Base-by-base conservation (phyloP, 225 moss, liverwort and hornwort genomes). In the Pleurozium schreberi region DNA sequence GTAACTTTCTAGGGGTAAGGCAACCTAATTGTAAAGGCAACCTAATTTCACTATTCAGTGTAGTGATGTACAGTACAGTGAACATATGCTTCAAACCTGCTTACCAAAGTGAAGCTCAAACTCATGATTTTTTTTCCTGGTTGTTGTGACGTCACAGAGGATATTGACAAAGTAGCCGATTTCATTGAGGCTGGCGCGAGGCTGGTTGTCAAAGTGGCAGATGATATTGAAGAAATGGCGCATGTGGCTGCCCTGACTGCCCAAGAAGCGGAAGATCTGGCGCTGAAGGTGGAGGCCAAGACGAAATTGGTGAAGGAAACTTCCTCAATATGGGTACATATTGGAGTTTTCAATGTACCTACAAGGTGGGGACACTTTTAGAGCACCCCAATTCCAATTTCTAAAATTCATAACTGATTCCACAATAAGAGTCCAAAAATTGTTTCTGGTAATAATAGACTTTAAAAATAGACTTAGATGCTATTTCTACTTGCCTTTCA, bases 261-360 rank as follows among this genome's bases (percentile, higher is more conserved):
- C 45, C 90, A 91, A 71, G 91, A 93, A 84, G 93, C 90, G 40
- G 91, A 94, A 89, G 90, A 90, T 81, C 75, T 94, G 88, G 94
- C 94, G 79, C 64, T 90, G 18, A 93, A 93, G 77, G 93, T 93
- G 87, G 94, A 94, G 86, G 86, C 89, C 59, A 93, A 87, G 83
- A 88, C 91, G 81, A 84, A 91, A 88, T 7, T 86, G 91, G 92
- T 94, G 84, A 91, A 77, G 86, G 75, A 86, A 86, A 93, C 89
- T 76, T 14, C 25, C 6, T 53, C 10, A 38, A 38, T 9, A 26
- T 5, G 26, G n/a, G 38, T 78, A 26, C 10, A n/a, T n/a, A 26
- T 57, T 57, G n/a, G 36, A 38, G 11, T 78, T 78, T n/a, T 8
- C n/a, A 25, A 15, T 53, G 38, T 77, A 5, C 5, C 8, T 22